A percentile compares a stretch with the other conserved stretches of the same genome.
phyloP scores from a whole-genome alignment of 768 basidiomycete genomes.

The Collybia nuda region DNA sequence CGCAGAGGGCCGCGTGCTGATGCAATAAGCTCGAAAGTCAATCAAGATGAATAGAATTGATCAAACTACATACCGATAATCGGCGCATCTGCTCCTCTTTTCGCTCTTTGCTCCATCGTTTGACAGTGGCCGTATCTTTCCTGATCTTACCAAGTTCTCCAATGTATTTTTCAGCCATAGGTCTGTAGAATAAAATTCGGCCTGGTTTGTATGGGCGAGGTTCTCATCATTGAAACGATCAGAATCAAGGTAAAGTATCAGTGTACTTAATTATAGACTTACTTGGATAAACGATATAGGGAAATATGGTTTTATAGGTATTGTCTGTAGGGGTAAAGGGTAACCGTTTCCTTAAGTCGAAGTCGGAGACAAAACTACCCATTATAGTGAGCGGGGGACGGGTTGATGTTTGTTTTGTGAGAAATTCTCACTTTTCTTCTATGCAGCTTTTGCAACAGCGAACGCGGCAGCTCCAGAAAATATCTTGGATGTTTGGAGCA shows the following conservation, averaged over 20 bases:
- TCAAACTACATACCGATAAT: slow-evolving; percentile 19
- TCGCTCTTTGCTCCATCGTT: slow-evolving; percentile 25
- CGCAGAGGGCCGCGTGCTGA: slow-evolving; percentile 33
- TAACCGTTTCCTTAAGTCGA: slow-evolving; percentile 16
- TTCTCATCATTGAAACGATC: slow-evolving; percentile 14
- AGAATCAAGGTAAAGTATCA: background rate
- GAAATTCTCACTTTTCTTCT: slow-evolving; percentile 10
- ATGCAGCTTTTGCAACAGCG: slow-evolving; percentile 24
- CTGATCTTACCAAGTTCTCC: slow-evolving; percentile 22
- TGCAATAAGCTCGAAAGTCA: background rate
- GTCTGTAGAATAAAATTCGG: slow-evolving; percentile 24
- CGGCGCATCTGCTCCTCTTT: slow-evolving; percentile 22
- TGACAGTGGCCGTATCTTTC: slow-evolving; percentile 14
- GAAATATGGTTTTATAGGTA: slow-evolving; percentile 29
- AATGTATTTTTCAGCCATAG: slow-evolving; percentile 22
- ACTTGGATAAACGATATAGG: slow-evolving; percentile 23
- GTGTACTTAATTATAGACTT: slow-evolving; percentile 10
- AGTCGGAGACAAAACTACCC: slow-evolving; percentile 14
- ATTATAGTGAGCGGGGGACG: background rate
- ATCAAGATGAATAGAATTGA: background rate
- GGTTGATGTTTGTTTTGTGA: background rate
- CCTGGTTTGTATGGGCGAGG: slow-evolving; percentile 15
- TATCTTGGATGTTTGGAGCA: slow-evolving; percentile 13
- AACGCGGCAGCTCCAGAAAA: slow-evolving; percentile 22
- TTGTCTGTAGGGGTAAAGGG: slow-evolving; percentile 21